Conservation (phyloP, 805 yeast genomes). For the Ascoidea rubescens region DNA sequence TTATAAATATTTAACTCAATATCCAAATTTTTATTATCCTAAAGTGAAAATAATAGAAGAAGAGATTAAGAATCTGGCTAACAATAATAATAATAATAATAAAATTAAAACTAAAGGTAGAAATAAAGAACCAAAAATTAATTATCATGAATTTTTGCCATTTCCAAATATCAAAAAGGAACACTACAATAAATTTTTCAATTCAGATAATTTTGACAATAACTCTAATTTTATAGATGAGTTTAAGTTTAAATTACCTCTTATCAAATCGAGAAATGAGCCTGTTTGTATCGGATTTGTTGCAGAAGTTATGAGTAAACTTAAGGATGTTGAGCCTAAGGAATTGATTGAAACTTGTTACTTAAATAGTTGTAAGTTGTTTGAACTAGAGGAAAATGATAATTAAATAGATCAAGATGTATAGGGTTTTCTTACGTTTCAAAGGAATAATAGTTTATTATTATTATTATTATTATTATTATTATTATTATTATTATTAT, state of each 20-base stretch:
- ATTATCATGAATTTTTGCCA: slow-evolving; percentile 40
- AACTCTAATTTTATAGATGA: slow-evolving; percentile 19
- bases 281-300: slow-evolving; percentile 79
- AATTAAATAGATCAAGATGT: slow-evolving; percentile 1
- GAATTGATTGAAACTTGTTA: slow-evolving; percentile 35
- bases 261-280: slow-evolving; percentile 81
- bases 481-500: too few relatives aligned
- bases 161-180: slow-evolving; percentile 56
- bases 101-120: slow-evolving; percentile 1
- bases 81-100: background rate
- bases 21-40: slow-evolving; percentile 45
- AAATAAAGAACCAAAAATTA: slow-evolving; percentile 14
- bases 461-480: too few relatives aligned
- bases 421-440: too few relatives aligned
- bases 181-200: slow-evolving; percentile 24
- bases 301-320: slow-evolving; percentile 50
- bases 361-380: slow-evolving; percentile 34
- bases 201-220: slow-evolving; percentile 16
- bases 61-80: background rate
- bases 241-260: slow-evolving; percentile 14
- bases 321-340: slow-evolving; percentile 28
- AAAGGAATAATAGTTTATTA: too few relatives aligned
- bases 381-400: slow-evolving; percentile 19
- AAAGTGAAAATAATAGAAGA: slow-evolving; percentile 10
- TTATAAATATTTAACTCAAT: slow-evolving; percentile 36